Base-by-base conservation (phyloP, 345 rosid species). In the Carallia pectinifolia region DNA sequence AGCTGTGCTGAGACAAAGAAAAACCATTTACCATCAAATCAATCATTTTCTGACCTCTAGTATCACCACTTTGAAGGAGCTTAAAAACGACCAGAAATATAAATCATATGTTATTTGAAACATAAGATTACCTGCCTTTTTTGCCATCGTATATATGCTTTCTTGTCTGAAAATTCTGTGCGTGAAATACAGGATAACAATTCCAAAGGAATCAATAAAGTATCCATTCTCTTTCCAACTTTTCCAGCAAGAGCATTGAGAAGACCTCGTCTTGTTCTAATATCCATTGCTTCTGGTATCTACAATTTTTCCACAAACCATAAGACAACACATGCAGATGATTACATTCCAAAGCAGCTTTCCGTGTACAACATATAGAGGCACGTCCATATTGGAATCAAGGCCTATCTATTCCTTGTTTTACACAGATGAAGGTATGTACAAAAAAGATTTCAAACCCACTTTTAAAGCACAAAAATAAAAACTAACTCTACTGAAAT, bases 241-340 rank as follows among this genome's bases (percentile, higher is more conserved):
- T 95, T 95, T 65, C 97, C 97, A 16, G 85, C 79, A 62, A 92
- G 85, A 65, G 97, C 93, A 82, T 86, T 90, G 59, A 95, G 95
- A 79, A 95, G 80, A 60, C 99, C 99, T 69, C 90, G 89, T 73
- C 99, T 84, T 71, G 97, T 95, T 74, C 99, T 84, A 76, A 90
- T 85, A 81, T 95, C 99, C 97, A 95, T 90, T 72, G 83, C 89
- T 84, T 95, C 99, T 37, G 97, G 87, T 76, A 95, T 85, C 99
- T 95, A 81, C 67, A 78, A 56, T 23, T 44, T 44, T 44, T 44
- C 50, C 50, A 44, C 16, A 44, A 10, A 13, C 12, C 5, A 0
- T 13, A 44, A 44, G 50, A 12, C 4, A 4, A 10, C 3, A 10
- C 50, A 12, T 3, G 17, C 17, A 12, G 50, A 44, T 44, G 16